Conservation (phyloP, 768 basidiomycete species). For the Harrya chromipes region DNA sequence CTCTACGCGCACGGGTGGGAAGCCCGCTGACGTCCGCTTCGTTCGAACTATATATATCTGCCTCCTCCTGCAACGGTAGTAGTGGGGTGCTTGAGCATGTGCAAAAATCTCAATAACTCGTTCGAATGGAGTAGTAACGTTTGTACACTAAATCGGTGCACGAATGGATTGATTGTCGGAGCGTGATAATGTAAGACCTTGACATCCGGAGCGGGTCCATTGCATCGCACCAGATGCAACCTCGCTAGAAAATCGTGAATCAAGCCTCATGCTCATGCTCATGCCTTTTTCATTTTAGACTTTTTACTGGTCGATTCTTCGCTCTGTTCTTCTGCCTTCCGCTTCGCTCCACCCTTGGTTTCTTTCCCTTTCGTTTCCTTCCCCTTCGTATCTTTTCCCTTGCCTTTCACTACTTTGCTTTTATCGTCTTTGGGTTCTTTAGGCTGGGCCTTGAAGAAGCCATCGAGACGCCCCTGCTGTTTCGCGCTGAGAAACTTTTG, state of each 20-base stretch:
- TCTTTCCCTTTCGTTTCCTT: slow-evolving; percentile 17
- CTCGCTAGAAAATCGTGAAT: too few species aligned
- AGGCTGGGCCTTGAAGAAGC: slow-evolving; percentile 83
- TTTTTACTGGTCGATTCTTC: slow-evolving; percentile 37
- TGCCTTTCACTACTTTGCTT: slow-evolving; percentile 38
- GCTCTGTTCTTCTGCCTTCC: slow-evolving; percentile 35
- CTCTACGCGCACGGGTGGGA: not conserved
- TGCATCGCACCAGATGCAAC: too few species aligned
- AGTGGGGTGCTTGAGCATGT: too few species aligned
- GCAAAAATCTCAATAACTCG: too few species aligned
- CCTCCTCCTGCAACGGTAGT: too few species aligned
- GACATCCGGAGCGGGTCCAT: too few species aligned
- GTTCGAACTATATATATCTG: too few species aligned
- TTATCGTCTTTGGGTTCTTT: slow-evolving; percentile 50
- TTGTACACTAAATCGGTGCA: too few species aligned
- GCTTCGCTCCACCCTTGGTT: slow-evolving; percentile 13
- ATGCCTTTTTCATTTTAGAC: slow-evolving; percentile 36
- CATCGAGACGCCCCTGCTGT: slow-evolving; percentile 94
- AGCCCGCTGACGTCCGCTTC: not conserved
- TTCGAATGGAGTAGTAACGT: too few species aligned
- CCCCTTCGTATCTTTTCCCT: slow-evolving; percentile 52
- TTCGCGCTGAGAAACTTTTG: slow-evolving; percentile 82
- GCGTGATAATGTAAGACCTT: too few species aligned
- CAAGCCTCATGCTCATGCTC: too few species aligned
- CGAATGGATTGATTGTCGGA: too few species aligned